Conservation (phyloP, 2,329 filamentous ascomycete genomes). For the Colletotrichum sp. region DNA sequence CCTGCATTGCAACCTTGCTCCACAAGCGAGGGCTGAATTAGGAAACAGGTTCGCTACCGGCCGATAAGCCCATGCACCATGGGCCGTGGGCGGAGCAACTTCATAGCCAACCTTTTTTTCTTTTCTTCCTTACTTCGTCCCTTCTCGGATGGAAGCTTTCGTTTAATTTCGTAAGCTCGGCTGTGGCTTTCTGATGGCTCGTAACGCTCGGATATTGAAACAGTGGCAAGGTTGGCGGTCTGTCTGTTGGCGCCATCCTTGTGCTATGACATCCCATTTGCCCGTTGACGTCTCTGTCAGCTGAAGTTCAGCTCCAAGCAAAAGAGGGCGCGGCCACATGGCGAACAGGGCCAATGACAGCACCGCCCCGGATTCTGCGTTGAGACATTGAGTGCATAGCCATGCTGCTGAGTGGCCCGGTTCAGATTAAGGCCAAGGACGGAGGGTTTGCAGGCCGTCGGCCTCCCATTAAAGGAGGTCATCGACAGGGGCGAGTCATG, state of each 20-base stretch:
- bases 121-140: not conserved
- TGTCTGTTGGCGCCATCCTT: not conserved
- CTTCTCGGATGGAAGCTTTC: not conserved
- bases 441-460: not conserved
- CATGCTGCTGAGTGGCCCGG: not conserved
- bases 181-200: not conserved
- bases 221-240: not conserved
- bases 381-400: not conserved
- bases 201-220: not conserved
- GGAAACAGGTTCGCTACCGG: not conserved
- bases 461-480: not conserved
- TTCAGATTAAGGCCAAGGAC: not conserved
- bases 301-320: not conserved
- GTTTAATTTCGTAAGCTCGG: not conserved
- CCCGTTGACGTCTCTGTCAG: not conserved
- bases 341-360: not conserved
- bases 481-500: not conserved
- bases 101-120: not conserved
- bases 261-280: not conserved
- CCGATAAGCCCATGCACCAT: not conserved
- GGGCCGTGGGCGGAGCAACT: not conserved
- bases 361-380: not conserved
- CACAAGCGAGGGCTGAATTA: not conserved
- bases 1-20: not conserved
- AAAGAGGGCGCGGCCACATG: not conserved